phyloP scores from a whole-genome alignment of 768 basidiomycete species.

The Russula abietina region DNA sequence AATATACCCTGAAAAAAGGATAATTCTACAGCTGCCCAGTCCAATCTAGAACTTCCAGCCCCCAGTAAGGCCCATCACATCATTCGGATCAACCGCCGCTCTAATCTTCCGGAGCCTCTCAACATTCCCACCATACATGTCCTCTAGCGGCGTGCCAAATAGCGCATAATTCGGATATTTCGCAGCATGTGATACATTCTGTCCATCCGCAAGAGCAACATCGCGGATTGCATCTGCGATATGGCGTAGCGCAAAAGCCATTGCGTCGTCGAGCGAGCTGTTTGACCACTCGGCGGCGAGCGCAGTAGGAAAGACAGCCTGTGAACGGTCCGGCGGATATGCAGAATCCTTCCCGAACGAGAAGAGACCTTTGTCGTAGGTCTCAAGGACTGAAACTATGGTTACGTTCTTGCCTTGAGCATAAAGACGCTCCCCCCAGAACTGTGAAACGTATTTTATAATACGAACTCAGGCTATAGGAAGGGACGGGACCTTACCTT shows the following conservation, averaged over 20 bases:
- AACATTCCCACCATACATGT: not conserved
- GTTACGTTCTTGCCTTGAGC: not conserved
- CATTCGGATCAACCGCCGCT: conserved; percentile 20
- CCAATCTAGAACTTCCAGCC: conserved; percentile 22
- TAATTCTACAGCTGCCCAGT: not conserved
- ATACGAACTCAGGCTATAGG: not conserved
- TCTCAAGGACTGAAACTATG: not conserved
- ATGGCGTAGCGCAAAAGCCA: conserved; percentile 36
- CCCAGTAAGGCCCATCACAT: conserved; percentile 26
- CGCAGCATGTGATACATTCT: conserved; percentile 9
- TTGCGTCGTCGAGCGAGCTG: conserved; percentile 35
- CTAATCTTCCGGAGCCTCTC: not conserved
- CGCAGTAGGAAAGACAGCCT: conserved; percentile 2
- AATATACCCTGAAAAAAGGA: too few relatives aligned
- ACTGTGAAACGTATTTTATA: not conserved
- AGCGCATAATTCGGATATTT: conserved; percentile 1
- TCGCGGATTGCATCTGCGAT: not conserved
- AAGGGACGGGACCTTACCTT: not conserved
- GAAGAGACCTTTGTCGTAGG: not conserved
- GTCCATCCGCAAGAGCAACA: conserved; percentile 22
- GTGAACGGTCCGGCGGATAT: conserved; percentile 16
- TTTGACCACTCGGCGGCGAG: not conserved
- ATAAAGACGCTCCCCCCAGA: conserved; percentile 1
- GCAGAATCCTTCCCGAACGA: conserved; percentile 12
- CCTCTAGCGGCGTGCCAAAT: not conserved